Base-by-base conservation (phyloP, 805 yeast genomes). In the Tetrapisispora nanseiensis region DNA sequence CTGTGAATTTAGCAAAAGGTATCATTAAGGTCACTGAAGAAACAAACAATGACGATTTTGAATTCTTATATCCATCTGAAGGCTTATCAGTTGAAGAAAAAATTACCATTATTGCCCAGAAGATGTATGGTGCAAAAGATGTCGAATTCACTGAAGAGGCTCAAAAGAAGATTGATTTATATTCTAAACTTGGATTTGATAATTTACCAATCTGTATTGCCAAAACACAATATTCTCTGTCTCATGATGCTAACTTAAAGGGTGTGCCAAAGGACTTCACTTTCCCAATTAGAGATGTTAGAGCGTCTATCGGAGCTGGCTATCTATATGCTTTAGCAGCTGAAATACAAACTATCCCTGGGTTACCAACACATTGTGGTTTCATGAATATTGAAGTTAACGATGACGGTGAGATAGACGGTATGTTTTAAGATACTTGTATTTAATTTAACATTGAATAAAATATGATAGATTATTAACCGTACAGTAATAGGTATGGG, bases 261-360 rank as follows among this genome's bases (percentile, higher is more conserved):
- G 90, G 90, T 63, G 90, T 81, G 44, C 94, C 94, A 52, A 72
- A 78, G 18, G 90, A 82, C 1, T 83, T 82, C 67, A 76, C 71
- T 31, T 78, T 83, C 69, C 94, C 94, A 44, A 79, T 83, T 52
- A 74, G 90, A 67, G 94, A 83, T 52, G 79, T 83, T 44, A 74
- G 85, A 59, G 80, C 81, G 15, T 76, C 83, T 18, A 73, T 80
- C 51, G 94, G 94, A 65, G 92, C 92, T 30, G 92, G 92, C 4
- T 83, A 83, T 64, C 70, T 83, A 62, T 83, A 82, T 57, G 92
- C 90, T 5, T 70, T 83, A 54, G 92, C 94, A 5, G 92, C 86
- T 42, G 89, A 82, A 62, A 83, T 83, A 56, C 85, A 80, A 70
- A 83, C 94, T 35, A 83, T 83, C 55, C 94, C 94, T 23, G 92